phyloP scores from a whole-genome alignment of 1,284 basidiomycete species.

The Xanthoconium separans region DNA sequence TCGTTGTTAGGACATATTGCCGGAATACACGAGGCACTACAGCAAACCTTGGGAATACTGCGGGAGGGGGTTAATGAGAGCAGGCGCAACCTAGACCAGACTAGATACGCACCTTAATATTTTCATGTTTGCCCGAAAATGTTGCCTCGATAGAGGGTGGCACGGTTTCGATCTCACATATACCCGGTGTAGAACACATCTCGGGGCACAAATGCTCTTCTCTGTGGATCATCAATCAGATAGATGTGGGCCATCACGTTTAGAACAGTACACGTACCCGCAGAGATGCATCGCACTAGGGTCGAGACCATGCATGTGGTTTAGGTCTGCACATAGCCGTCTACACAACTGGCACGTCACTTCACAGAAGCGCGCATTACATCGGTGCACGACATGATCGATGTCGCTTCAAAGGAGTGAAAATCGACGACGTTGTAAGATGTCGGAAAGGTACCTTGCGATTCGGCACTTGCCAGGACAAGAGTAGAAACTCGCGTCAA shows the following conservation, averaged over 20 bases:
- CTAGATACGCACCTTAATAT: conserved; percentile 41
- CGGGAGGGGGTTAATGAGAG: neutral
- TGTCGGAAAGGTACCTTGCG: conserved; percentile 36
- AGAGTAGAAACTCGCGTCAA: conserved; percentile 35
- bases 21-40: neutral
- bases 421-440: too few relatives aligned
- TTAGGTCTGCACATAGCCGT: conserved; percentile 44
- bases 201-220: conserved; percentile 49
- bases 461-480: conserved; percentile 46
- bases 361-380: conserved; percentile 53
- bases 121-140: conserved; percentile 47
- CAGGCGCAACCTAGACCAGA: neutral
- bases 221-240: conserved; percentile 27
- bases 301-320: conserved; percentile 55
- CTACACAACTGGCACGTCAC: conserved; percentile 53
- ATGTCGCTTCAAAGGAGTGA: conserved; percentile 33
- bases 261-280: conserved; percentile 42
- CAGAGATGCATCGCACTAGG: conserved; percentile 49
- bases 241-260: neutral
- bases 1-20: neutral
- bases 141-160: conserved; percentile 59
- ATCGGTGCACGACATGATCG: conserved; percentile 48
- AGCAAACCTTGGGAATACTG: conserved; percentile 30
- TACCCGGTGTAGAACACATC: conserved; percentile 44
- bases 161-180: conserved; percentile 56